Base-by-base conservation (phyloP, 495 filamentous ascomycete genomes). In the Aspergillus heteromorphus region DNA sequence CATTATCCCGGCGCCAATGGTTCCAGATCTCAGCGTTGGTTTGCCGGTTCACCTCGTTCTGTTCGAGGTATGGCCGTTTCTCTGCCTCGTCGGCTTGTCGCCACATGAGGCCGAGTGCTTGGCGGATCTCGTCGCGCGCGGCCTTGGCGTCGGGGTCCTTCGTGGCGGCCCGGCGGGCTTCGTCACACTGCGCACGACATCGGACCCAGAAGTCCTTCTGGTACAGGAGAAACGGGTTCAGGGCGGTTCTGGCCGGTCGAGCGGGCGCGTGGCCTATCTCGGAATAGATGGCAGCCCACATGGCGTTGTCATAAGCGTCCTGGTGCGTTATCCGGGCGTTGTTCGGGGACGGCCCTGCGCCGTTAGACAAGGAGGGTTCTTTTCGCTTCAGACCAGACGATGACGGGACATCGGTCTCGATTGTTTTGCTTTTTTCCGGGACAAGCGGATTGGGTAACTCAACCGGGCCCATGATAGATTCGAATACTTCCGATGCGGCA, bases 71-170 rank as follows among this genome's bases (percentile, higher is more conserved):
- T 21, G 89, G 91, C 63, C 78, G 73, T 65, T 86, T 87, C 55
- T 79, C 77, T 30, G 85, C 87, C 8, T 79, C 78, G 4, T 74
- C 60, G 0, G 87, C 85, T 51, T 88, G 84, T 56, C 87, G 85
- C 93, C 93, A 98, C 88, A 91, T 91, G 61, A 85, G 83, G 16
- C 91, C 88, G 17, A 92, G 77, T 54, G 87, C 88, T 8, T 82
- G 78, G 30, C 93, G 86, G 48, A 98, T 85, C 57, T 93, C 89
- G 58, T 92, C 79, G 41, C 82, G 79, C 1, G 75, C 72, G 1
- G 81, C 82, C 55, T 79, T 92, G 2, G 85, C 84, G 38, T 82
- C 79, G 1, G 85, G 76, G 58, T 87, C 85, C 3, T 80, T 82
- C 19, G 85, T 86, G 34, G 82, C 77, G 18, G 79, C 71, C 40